Base-by-base conservation (phyloP, 164 flowering plant genomes). In the Piper longum region DNA sequence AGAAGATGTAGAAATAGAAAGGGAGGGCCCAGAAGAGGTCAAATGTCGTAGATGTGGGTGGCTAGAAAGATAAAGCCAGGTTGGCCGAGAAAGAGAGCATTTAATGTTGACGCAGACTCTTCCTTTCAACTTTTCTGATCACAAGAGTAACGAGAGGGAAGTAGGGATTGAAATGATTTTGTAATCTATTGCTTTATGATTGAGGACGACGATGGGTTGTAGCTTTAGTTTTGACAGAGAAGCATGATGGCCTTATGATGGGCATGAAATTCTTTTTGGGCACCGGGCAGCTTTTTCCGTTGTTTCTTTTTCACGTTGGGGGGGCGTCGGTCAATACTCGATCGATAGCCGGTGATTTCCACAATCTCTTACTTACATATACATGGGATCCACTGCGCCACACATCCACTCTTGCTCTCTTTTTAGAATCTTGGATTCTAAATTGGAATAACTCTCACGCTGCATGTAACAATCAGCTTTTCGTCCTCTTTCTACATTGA, bases 161-260 rank as follows among this genome's bases (percentile, higher is more conserved):
- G 58, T 16, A 39, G 64, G 36, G 36, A 26, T 26, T 41, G 61
- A 67, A 68, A 72, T 72, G 57, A 72, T 72, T 72, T 72, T 72
- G 75, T 62, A 72, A 72, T 72, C 75, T 68, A 72, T 72, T 72
- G 75, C 75, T 72, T 68, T 72, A 72, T 72, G 74, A 72, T 72
- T 72, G 71, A 72, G 36, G 62, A 40, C 44, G 36, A 26, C 36
- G 17, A 7, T 39, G 18, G 41, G 36, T 26, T 26, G 26, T 36
- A 13, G 2, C 41, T 57, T 36, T 17, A 13, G 60, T 9, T 57
- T 7, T 60, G 66, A 63, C 42, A 18, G 41, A 54, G 16, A 41
- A 68, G 58, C 62, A 72, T 72, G 71, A 72, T 72, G 65, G 56
- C 69, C 71, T 72, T 68, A 72, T 72, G 71, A 72, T 72, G 71